Percentiles rank a stretch among this genome's conserved stretches.
These are phyloP conservation scores for Saccharomycopsis guyanensis DNA, from an alignment of 805 yeast genomes.

Conservation along the genomic window DNA sequence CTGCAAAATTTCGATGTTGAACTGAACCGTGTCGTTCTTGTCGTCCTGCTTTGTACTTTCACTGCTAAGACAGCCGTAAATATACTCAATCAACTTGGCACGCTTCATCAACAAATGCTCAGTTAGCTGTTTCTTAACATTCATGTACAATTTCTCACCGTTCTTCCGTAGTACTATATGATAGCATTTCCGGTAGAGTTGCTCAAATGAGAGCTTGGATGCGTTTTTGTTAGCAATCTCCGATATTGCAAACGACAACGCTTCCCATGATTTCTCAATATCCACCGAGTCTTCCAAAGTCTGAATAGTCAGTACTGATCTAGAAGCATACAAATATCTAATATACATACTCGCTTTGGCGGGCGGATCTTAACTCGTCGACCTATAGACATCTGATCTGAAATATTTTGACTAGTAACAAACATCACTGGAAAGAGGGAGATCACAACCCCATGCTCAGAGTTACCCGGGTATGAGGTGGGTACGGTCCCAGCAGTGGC, in stretches of 20 bases:
- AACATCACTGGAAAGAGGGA: no score
- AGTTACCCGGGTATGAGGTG: no score
- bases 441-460: no score
- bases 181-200: slow-evolving; percentile 72
- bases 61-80: background rate
- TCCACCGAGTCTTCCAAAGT: slow-evolving; percentile 36
- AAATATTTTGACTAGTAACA: no score
- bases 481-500: no score
- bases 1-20: slow-evolving; percentile 3
- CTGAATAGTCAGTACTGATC: slow-evolving; percentile 16
- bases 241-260: slow-evolving; percentile 56
- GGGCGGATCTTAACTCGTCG: slow-evolving; percentile 56
- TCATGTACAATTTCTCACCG: slow-evolving; percentile 59
- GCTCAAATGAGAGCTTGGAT: slow-evolving; percentile 70
- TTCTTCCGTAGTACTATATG: slow-evolving; percentile 62
- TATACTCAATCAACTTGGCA: slow-evolving; percentile 20
- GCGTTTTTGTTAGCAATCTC: slow-evolving; percentile 71
- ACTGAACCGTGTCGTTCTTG: background rate
- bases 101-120: slow-evolving; percentile 35
- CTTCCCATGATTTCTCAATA: slow-evolving; percentile 60
- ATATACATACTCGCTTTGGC: slow-evolving; percentile 39
- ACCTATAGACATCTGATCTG: slow-evolving; percentile 6
- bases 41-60: background rate
- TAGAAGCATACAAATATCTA: background rate
- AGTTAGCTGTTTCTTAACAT: slow-evolving; percentile 43